A percentile compares a stretch with the other conserved stretches of the same genome.
phyloP scores from a whole-genome alignment of 2,329 filamentous ascomycete species.

The Hirsutella minnesotensis region DNA sequence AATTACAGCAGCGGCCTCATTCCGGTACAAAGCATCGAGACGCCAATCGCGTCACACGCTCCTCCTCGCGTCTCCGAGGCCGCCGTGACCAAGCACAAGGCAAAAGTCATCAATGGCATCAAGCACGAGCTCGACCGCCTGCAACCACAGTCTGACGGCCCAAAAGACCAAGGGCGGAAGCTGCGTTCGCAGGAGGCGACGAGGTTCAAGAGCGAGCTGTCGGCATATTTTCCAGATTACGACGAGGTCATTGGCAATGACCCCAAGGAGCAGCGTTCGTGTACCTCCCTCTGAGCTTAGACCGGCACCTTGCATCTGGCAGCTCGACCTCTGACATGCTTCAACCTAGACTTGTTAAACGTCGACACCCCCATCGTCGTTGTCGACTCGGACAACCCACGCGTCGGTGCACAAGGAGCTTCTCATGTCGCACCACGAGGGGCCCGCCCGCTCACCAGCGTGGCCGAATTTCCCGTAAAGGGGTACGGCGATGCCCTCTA shows the following conservation, averaged over 20 bases:
- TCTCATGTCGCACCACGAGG: slow-evolving; percentile 15
- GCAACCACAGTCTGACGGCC: slow-evolving; percentile 32
- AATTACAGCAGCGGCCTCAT: slow-evolving; percentile 10
- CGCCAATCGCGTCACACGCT: background rate
- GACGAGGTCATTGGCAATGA: slow-evolving; percentile 87
- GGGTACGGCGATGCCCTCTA: slow-evolving; percentile 45
- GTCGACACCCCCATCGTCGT: slow-evolving; percentile 63
- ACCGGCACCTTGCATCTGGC: background rate
- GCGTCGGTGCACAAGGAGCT: slow-evolving; percentile 11
- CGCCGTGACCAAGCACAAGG: slow-evolving; percentile 36
- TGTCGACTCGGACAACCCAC: slow-evolving; percentile 38
- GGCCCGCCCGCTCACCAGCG: slow-evolving; percentile 10
- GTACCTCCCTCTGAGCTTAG: background rate
- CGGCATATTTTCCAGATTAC: slow-evolving; percentile 85
- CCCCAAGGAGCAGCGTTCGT: slow-evolving; percentile 63
- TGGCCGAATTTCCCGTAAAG: slow-evolving; percentile 28
- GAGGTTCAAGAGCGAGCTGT: slow-evolving; percentile 81
- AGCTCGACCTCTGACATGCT: background rate
- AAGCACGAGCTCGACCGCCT: slow-evolving; percentile 47
- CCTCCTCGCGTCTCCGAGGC: slow-evolving; percentile 11
- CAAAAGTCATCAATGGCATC: slow-evolving; percentile 49
- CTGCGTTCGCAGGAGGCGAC: slow-evolving; percentile 78
- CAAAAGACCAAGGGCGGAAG: slow-evolving; percentile 55
- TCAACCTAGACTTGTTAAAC: slow-evolving; percentile 60
- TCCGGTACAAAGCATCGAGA: background rate